Base-by-base conservation (phyloP, 164 flowering plant species). In the Vitis labrusca region DNA sequence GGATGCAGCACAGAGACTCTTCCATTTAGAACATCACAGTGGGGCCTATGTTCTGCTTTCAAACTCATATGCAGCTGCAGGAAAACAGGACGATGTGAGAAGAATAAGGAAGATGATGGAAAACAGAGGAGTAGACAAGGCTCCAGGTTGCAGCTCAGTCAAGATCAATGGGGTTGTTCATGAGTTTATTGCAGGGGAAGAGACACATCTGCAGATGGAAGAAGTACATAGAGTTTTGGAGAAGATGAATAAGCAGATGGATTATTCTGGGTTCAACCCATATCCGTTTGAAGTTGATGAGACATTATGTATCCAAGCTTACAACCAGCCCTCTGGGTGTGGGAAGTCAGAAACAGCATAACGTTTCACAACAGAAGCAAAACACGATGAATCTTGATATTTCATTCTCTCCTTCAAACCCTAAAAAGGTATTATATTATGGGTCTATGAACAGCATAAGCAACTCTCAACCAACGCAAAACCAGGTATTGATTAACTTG, bases 131-230 rank as follows among this genome's bases (percentile, higher is more conserved):
- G 78, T 90, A 1, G 77, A 82, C 32, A 88, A 90, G 79, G 73
- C 67, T 55, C 91, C 91, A 3, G 95, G 95, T 3, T 85, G 91
- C 71, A 90, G 91, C 78, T 86, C 83, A 15, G 72, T 88, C 62
- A 82, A 82, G 82, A 69, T 90, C 44, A 63, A 82, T 74, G 89
- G 91, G 19, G 64, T 56, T 27, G 82, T 83, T 70, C 84, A 86
- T 57, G 94, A 86, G 82, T 90, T 90, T 72, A 51, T 89, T 69
- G 92, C 94, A 7, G 89, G 91, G 50, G 92, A 86, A 72, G 83
- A 74, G 68, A 79, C 77, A 64, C 92, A 88, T 63, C 81, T 78
- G 2, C 65, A 66, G 13, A 78, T 86, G 77, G 80, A 70, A 29
- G 81, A 80, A 61, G 74, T 88, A 59, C 51, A 59, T 17, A 19